These are phyloP conservation scores for Themeda triandra DNA, from an alignment of 176 grass and related monocot genomes.

Conservation along the genomic window DNA sequence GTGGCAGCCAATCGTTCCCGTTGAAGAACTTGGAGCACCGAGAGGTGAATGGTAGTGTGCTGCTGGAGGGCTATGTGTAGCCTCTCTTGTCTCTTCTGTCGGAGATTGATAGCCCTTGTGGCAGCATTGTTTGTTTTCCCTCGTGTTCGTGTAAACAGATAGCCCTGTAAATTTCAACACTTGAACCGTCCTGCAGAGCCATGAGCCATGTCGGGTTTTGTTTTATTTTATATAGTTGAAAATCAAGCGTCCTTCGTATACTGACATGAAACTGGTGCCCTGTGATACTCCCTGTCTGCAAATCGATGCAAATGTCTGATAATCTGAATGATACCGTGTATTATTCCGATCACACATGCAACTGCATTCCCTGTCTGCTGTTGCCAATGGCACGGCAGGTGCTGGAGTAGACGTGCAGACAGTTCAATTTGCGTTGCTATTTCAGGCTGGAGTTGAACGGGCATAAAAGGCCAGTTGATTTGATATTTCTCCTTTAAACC, in stretches of 20 bases:
- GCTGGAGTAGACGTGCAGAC: neutral
- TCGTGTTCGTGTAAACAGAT: neutral
- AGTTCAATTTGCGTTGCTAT: neutral
- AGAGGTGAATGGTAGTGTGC: constrained; percentile 35
- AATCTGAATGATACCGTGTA: neutral
- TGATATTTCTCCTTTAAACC: neutral
- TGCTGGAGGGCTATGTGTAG: constrained; percentile 76
- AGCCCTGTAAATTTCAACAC: neutral
- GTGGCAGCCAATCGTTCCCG: constrained; percentile 34
- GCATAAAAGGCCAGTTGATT: neutral
- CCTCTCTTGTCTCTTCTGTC: neutral
- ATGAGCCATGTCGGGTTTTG: neutral
- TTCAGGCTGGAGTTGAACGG: neutral
- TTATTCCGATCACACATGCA: neutral
- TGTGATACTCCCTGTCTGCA: neutral
- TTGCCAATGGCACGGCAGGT: neutral
- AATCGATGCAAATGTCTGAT: neutral
- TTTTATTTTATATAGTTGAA: neutral
- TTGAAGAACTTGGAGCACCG: constrained; percentile 56
- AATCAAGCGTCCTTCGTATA: neutral
- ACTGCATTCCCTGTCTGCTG: neutral
- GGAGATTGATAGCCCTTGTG: neutral
- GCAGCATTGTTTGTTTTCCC: neutral
- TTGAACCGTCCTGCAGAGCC: neutral
- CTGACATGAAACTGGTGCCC: neutral